Evolutionary conservation across 2,329 filamentous ascomycete genomes (phyloP), one percentile per base, ranked within the genome.

Genomic region (Sordariomycetes sp.): DNA sequence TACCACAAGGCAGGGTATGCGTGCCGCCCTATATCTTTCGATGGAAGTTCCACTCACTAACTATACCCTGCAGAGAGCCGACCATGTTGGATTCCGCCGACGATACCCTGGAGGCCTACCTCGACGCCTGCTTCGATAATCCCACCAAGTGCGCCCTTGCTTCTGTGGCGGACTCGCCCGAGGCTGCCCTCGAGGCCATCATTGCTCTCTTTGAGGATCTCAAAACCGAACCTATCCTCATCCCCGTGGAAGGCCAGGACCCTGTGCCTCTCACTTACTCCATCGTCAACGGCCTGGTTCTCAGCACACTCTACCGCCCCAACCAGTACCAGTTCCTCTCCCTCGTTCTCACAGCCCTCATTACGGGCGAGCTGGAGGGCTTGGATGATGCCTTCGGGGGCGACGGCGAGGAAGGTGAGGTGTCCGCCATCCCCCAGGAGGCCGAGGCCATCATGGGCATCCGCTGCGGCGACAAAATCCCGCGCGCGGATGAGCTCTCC

Each of bases 191-290:
- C 50, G 53, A 68, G 10, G 68, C 74, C 0, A 68, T 80, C 20
- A 61, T 65, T 5, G 59, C 59, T 2, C 67, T 83, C 0, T 70
- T 82, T 12, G 62, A 68, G 1, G 60, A 60, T 0, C 69, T 82
- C 16, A 74, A 71, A 48, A 65, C 64, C 14, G 65, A 70, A 1
- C 79, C 79, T 2, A 68, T 81, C 51, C 64, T 78, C n/a, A 61
- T 79, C 12, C 66, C 71, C 0, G 64, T 68, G 0, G 72, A 71
- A 0, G 71, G 74, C 0, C 71, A 71, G 22, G 68, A 79, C 32
- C 78, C 79, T 0, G 69, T 74, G 58, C 63, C 81, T n/a, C 66
- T 82, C 56, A 80, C 77, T 1, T 79, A 79, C 68, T 75, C 73
- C 40, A 72, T 73, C 55, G 62, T 81, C 40, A 75, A 76, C 62